Percentiles rank a stretch among this genome's conserved stretches.
These are phyloP conservation scores for Syzygium malaccense DNA, from an alignment of 441 rosid genomes.

Conservation along the genomic window DNA sequence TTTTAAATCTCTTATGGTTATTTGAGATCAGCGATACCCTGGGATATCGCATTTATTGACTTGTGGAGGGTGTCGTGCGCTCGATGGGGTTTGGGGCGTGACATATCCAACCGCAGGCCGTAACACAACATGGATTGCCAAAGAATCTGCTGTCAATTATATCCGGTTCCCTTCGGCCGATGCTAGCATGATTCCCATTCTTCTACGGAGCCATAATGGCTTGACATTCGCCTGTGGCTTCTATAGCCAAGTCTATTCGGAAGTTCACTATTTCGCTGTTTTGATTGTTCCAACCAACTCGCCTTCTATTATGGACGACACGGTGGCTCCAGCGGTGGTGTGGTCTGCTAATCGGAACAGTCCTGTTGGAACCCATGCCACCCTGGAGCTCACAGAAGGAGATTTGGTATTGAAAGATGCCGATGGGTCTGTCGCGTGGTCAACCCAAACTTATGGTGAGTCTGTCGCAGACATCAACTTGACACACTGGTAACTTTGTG, in stretches of 20 bases:
- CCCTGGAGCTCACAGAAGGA: neutral
- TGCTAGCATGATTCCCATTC: neutral
- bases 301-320: neutral
- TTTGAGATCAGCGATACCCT: too few relatives aligned
- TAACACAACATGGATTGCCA: neutral
- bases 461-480: neutral
- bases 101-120: neutral
- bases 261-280: neutral
- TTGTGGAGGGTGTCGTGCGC: too few relatives aligned
- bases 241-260: neutral
- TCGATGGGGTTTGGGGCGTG: too few relatives aligned
- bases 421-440: neutral
- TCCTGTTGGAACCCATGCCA: neutral
- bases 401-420: neutral
- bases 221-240: neutral
- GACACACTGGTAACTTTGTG: neutral
- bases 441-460: neutral
- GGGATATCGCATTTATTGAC: too few relatives aligned
- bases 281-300: neutral
- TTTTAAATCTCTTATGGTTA: too few relatives aligned
- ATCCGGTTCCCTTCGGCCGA: neutral
- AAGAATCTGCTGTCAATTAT: neutral
- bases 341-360: neutral
- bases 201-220: neutral
- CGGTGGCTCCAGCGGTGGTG: neutral